Evolutionary conservation across 139 green algal species (phyloP), one percentile per base, ranked within the genome.

Genomic region (Asterochloris sp.): DNA sequence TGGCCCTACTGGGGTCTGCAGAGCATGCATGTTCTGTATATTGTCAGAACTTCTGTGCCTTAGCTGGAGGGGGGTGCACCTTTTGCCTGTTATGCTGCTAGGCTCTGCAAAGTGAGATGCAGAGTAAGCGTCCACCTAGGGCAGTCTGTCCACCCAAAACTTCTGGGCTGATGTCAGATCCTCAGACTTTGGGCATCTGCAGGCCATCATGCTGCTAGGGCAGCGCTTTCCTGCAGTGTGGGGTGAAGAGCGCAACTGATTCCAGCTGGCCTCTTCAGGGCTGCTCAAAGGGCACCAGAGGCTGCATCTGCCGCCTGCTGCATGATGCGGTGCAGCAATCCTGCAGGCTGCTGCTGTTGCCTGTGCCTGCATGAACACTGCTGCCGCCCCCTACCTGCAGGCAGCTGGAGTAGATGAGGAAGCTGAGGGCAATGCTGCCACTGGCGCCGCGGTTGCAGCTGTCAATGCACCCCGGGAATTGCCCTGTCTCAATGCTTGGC

Each of bases 341-440:
- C 21, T 66, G 15, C 74, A 66, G n/a, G 24, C 1, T 64, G 66
- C 66, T 71, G 19, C 21, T 21, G 66, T 10, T 24, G 66, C 21
- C 66, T 71, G 66, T 26, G 21, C 17, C 66, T 54, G 38, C 38
- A 54, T 54, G 38, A 6, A 2, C 38, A 54, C 38, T 54, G 38
- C 8, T 71, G 66, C 21, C 21, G 19, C 21, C 21, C 19, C 21
- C 19, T 71, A 2, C 19, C 21, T 8, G 21, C 23, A 80, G 76
- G 38, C 26, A n/a, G 76, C 76, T 60, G 76, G 76, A 0, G 76
- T 80, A 21, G 38, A 80, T n/a, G 76, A 80, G 21, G 76, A 80
- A 23, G 76, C 67, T 47, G 76, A 80, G 60, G 24, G 60, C 8
- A 62, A 80, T 54, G 76, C 76, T 19, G 38, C 38, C 38, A 54